Conservation (phyloP, 1,139 yeast species). For the Schwanniomyces etchellsii region DNA sequence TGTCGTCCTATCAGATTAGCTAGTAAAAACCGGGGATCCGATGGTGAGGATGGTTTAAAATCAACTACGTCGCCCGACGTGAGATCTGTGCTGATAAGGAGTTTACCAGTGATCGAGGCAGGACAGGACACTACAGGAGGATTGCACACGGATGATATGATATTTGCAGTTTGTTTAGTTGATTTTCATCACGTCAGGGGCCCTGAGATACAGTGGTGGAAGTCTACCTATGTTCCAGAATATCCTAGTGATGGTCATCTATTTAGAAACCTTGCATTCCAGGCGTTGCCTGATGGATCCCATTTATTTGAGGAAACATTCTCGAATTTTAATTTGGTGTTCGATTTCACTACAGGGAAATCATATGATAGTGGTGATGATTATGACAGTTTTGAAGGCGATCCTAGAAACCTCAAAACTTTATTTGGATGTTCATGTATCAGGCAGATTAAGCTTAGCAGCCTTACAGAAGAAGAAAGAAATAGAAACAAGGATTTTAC, state of each 20-base stretch:
- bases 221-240: constrained; percentile 50
- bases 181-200: constrained; percentile 94
- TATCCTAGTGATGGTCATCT: constrained; percentile 37
- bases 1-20: constrained; percentile 30
- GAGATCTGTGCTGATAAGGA: constrained; percentile 30
- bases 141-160: constrained; percentile 27
- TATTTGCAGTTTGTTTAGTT: constrained; percentile 83
- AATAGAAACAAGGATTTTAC: constrained; percentile 65
- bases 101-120: constrained; percentile 25
- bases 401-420: constrained; percentile 56
- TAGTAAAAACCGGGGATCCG: constrained; percentile 8
- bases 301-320: constrained; percentile 90
- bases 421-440: constrained; percentile 93
- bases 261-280: constrained; percentile 92
- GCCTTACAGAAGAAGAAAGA: constrained; percentile 41
- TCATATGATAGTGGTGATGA: constrained; percentile 42
- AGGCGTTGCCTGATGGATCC: constrained; percentile 94
- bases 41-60: constrained; percentile 1
- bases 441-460: constrained; percentile 67
- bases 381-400: constrained; percentile 37
- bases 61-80: constrained; percentile 3
- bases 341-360: constrained; percentile 49
- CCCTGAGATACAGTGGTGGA: constrained; percentile 93
- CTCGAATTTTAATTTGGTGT: constrained; percentile 82
- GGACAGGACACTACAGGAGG: constrained; percentile 4